Evolutionary conservation across 768 basidiomycete genomes (phyloP).

Genomic region (Lyophyllum atratum): DNA sequence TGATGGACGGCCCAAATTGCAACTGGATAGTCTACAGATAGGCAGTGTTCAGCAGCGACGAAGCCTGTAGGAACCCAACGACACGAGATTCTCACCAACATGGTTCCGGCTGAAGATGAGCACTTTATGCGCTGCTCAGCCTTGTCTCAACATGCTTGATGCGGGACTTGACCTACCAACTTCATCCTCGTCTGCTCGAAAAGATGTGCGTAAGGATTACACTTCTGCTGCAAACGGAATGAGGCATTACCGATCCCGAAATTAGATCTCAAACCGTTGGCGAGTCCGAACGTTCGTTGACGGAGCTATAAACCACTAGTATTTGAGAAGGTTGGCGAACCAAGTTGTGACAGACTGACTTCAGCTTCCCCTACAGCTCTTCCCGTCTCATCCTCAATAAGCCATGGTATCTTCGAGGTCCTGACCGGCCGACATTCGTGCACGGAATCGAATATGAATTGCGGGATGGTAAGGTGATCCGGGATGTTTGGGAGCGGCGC

Average conservation of each 20-base stretch:
- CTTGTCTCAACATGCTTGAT: neutral
- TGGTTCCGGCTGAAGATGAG: conserved; percentile 70
- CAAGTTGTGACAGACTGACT: conserved; percentile 25
- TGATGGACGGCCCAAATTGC: conserved; percentile 59
- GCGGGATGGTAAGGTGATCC: conserved; percentile 51
- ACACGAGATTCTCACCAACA: conserved; percentile 44
- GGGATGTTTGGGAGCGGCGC: conserved; percentile 43
- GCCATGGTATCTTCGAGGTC: conserved; percentile 36
- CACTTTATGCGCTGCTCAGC: conserved; percentile 36
- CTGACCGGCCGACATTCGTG: conserved; percentile 44
- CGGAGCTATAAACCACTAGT: conserved; percentile 36
- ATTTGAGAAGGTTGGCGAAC: neutral
- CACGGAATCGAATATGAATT: conserved; percentile 50
- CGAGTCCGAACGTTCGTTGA: conserved; percentile 46
- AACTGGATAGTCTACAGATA: conserved; percentile 52
- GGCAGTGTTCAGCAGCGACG: neutral
- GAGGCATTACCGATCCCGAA: conserved; percentile 41
- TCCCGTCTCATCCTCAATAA: conserved; percentile 54
- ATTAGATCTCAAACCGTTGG: conserved; percentile 43
- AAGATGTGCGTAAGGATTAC: neutral
- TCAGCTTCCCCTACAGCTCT: conserved; percentile 38
- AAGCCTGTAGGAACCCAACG: neutral
- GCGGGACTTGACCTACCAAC: conserved; percentile 44
- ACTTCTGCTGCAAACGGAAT: neutral
- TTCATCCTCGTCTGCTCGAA: conserved; percentile 43